These are phyloP conservation scores for Luvunga scandens DNA, from an alignment of 345 rosid genomes.

Conservation along the genomic window DNA sequence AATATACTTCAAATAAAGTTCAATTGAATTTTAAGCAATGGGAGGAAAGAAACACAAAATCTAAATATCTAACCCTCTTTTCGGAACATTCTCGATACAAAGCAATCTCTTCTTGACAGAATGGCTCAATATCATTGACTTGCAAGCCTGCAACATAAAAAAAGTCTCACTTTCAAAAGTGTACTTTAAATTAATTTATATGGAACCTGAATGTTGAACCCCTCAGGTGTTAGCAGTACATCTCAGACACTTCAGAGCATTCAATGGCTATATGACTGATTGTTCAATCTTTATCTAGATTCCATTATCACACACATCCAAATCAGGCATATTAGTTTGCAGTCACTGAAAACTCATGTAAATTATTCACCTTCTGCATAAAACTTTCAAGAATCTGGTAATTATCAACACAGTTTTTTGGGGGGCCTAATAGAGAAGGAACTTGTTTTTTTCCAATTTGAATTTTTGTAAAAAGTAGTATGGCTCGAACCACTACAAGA, in stretches of 20 bases:
- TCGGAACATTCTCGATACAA: constrained; percentile 77
- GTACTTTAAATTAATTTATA: background rate
- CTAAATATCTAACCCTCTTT: constrained; percentile 50
- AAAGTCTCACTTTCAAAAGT: background rate
- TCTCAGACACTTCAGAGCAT: background rate
- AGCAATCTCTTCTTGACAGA: constrained; percentile 91
- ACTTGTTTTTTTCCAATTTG: background rate
- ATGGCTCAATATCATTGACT: constrained; percentile 85
- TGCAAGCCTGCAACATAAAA: constrained; percentile 61
- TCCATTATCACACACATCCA: background rate
- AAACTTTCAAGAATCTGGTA: background rate
- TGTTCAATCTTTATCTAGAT: background rate
- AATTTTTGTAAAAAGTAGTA: background rate
- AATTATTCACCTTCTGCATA: background rate
- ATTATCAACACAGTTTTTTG: background rate
- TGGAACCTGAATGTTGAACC: background rate
- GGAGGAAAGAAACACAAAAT: background rate
- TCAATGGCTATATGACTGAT: background rate
- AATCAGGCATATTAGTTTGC: background rate
- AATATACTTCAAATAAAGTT: background rate
- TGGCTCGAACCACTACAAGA: background rate
- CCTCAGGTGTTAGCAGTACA: background rate
- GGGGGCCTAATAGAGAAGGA: background rate
- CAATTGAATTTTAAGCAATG: background rate
- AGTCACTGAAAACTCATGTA: background rate